Percentiles rank a stretch among this genome's conserved stretches.
phyloP scores from a whole-genome alignment of 192 early-diverging fungal species.

The Podila verticillata region DNA sequence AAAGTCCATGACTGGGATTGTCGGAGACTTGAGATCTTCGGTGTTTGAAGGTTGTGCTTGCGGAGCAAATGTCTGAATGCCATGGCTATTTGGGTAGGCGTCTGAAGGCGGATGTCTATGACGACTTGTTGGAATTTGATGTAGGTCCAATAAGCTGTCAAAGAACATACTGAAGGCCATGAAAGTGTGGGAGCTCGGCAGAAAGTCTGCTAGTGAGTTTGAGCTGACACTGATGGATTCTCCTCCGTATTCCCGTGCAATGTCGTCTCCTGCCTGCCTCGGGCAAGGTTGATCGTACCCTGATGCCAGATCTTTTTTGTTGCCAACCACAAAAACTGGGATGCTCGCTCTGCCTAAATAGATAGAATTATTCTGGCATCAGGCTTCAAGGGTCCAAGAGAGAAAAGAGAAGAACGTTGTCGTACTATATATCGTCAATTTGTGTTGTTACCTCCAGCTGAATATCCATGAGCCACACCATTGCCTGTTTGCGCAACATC shows the following conservation, averaged over 20 bases:
- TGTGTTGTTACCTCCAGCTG: neutral
- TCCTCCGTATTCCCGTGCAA: conserved; percentile 19
- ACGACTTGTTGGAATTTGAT: conserved; percentile 4
- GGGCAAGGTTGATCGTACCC: neutral
- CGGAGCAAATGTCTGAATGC: neutral
- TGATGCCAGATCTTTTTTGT: conserved; percentile 27
- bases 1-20: conserved; percentile 45
- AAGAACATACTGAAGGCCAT: conserved; percentile 50
- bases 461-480: neutral
- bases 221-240: conserved; percentile 35
- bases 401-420: too few species aligned
- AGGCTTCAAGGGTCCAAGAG: too few species aligned
- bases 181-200: conserved; percentile 32
- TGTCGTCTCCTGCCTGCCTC: neutral
- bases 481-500: conserved; percentile 4
- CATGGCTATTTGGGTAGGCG: neutral
- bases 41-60: conserved; percentile 1
- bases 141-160: conserved; percentile 22
- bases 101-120: neutral
- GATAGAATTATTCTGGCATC: neutral
- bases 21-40: neutral
- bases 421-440: neutral
- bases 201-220: conserved; percentile 29
- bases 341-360: neutral
- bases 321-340: conserved; percentile 36